Evolutionary conservation across 805 yeast genomes (phyloP).

Genomic region (Schwanniomyces pseudopolymorphus): DNA sequence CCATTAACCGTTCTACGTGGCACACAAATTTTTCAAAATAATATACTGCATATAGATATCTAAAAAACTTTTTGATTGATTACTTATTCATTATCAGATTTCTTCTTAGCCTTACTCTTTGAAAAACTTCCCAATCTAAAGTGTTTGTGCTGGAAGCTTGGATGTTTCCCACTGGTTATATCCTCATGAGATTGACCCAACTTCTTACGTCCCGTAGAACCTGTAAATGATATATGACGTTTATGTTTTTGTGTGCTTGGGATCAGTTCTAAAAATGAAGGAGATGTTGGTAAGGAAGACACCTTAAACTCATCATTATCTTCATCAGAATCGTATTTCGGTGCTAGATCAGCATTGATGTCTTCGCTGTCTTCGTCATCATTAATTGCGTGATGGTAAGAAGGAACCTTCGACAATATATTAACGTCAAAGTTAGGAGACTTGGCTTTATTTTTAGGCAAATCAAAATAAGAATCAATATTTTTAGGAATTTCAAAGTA

Average conservation of each 20-base stretch:
- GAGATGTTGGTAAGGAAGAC: not conserved
- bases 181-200: not conserved
- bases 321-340: conserved; percentile 11
- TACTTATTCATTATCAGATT: not conserved
- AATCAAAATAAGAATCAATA: conserved; percentile 7
- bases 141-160: not conserved
- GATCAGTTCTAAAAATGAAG: not conserved
- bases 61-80: not conserved
- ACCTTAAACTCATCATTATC: not conserved
- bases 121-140: conserved; percentile 4
- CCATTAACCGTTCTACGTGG: not conserved
- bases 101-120: not conserved
- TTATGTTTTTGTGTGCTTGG: not conserved
- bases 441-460: not conserved
- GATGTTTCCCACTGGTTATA: not conserved
- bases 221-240: not conserved
- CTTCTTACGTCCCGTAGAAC: not conserved
- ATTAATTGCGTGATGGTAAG: conserved; percentile 40
- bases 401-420: conserved; percentile 32
- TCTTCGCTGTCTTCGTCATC: conserved; percentile 31
- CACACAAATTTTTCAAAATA: not conserved
- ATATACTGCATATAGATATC: not conserved
- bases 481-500: conserved; percentile 31
- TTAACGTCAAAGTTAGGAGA: conserved; percentile 20
- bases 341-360: conserved; percentile 18